Evolutionary conservation across 371 early-diverging fungal genomes (phyloP).

Genomic region (Rhizopus sp.): DNA sequence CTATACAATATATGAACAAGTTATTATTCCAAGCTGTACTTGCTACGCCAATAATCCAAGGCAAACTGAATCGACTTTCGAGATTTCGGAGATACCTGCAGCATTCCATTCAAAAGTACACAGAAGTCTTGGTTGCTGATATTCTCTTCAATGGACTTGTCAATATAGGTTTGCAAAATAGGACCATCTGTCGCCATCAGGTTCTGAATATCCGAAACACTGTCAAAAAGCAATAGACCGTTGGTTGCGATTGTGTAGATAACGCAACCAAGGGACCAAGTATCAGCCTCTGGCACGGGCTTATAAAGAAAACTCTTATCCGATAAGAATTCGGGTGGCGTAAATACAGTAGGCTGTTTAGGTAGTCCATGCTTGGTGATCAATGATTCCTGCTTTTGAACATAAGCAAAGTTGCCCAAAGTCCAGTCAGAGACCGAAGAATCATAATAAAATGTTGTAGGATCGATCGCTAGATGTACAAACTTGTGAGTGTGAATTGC

Average conservation of each 20-base stretch:
- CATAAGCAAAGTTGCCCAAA: constrained; percentile 14
- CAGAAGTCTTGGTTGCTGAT: constrained; percentile 7
- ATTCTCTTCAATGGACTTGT: constrained; percentile 9
- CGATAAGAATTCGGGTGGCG: constrained; percentile 14
- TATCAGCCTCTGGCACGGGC: constrained; percentile 3
- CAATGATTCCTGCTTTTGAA: neutral
- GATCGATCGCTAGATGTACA: constrained; percentile 20
- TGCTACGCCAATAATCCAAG: constrained; percentile 12
- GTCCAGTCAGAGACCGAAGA: constrained; percentile 20
- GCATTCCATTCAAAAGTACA: constrained; percentile 7
- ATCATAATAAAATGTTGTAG: constrained; percentile 18
- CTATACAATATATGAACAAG: neutral
- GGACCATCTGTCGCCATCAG: constrained; percentile 2
- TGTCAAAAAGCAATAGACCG: constrained; percentile 10
- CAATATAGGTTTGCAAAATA: constrained; percentile 10
- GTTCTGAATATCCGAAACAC: constrained; percentile 3
- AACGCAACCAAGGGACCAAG: constrained; percentile 25
- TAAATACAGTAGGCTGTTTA: neutral
- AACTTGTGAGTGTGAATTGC: constrained; percentile 14
- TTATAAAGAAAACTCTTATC: neutral
- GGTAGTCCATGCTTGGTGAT: neutral
- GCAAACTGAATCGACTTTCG: constrained; percentile 14
- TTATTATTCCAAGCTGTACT: constrained; percentile 17
- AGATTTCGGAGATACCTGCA: constrained; percentile 15
- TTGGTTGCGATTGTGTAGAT: constrained; percentile 21